Base-by-base conservation (phyloP, 257 asterid genomes). In the Fraxinus anomala region DNA sequence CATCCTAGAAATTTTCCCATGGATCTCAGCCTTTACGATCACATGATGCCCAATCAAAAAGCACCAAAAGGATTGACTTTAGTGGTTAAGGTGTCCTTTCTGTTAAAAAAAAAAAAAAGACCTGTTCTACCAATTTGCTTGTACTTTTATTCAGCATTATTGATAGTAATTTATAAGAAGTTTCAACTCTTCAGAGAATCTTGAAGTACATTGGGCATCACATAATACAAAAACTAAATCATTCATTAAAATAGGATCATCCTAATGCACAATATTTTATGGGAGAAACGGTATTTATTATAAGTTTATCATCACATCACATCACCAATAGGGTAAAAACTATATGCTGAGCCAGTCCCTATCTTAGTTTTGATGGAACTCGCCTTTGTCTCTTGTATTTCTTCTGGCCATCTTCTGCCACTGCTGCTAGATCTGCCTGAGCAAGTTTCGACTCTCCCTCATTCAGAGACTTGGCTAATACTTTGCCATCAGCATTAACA, bases 311-410 rank as follows among this genome's bases (percentile, higher is more conserved):
- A 63, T 26, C 36, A 63, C 34, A 12, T 11, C 36, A 16, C 11
- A 63, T 3, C 36, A 63, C 34, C 69, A 26, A 24, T 12, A 10
- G 19, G 36, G 2, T 26, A 63, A 26, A 42, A 63, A 24, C 34
- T 24, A 63, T 9, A 34, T 12, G 17, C 69, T 63, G 26, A 26
- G 69, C 13, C 36, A 63, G 19, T 11, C 36, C 36, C 69, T 63
- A 12, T 63, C 69, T 24, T 26, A 63, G 69, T 63, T 63, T 63
- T 63, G 69, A 24, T 26, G 69, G 69, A 26, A 63, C 34, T 63
- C 89, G 89, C 82, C 89, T 78, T 70, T 40, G 89, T 73, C 91
- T 79, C 86, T 87, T 87, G 86, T 87, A 85, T 70, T 65, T 83
- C 82, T 73, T 85, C 67, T 80, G 87, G 28, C 68, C 79, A 76